Conservation (phyloP, 2,329 filamentous ascomycete species). For the Colletotrichum aenigma region DNA sequence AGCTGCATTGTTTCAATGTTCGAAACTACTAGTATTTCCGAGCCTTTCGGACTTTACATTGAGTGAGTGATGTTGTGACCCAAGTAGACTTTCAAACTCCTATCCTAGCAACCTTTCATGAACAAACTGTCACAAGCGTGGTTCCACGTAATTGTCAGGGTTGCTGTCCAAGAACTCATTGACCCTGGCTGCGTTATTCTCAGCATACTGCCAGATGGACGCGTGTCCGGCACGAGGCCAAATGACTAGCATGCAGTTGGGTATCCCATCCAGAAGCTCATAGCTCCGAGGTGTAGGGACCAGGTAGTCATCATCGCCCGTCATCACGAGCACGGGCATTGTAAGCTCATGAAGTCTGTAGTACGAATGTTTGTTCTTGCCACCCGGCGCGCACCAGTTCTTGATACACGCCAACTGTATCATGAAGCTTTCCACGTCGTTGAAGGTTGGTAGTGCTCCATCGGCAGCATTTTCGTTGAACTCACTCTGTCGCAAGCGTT, state of each 20-base stretch:
- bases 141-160: neutral
- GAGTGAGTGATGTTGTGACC: neutral
- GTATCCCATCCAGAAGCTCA: constrained; percentile 1
- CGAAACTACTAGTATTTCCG: neutral
- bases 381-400: neutral
- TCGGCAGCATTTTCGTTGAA: neutral
- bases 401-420: neutral
- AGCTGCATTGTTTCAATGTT: neutral
- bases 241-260: neutral
- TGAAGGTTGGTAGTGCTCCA: neutral
- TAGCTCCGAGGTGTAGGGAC: constrained; percentile 8
- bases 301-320: constrained; percentile 5
- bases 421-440: constrained; percentile 5
- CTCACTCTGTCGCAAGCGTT: neutral
- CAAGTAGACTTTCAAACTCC: neutral
- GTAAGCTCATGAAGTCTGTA: neutral
- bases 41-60: neutral
- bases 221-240: constrained; percentile 4
- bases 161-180: neutral
- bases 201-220: constrained; percentile 5
- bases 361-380: neutral
- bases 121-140: neutral
- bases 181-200: neutral
- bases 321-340: constrained; percentile 12
- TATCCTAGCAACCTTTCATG: neutral